Conservation (phyloP, 495 filamentous ascomycete species). For the Hypomontagnella submonticulosa region DNA sequence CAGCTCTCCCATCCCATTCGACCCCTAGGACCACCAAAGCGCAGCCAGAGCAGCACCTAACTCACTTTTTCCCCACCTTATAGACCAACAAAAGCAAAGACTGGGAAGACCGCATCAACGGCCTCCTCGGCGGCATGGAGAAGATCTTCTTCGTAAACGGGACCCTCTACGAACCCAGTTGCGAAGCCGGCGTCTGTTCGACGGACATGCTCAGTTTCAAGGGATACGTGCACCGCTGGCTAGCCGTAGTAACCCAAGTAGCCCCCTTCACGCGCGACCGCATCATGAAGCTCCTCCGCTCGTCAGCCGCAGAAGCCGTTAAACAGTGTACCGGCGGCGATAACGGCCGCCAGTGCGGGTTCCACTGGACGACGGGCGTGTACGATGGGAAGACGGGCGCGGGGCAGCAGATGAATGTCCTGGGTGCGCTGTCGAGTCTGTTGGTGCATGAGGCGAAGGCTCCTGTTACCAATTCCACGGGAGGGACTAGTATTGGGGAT, state of each 20-base stretch:
- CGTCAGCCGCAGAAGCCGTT: constrained; percentile 76
- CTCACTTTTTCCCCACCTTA: constrained; percentile 1
- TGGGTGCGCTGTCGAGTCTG: constrained; percentile 70
- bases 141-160: constrained; percentile 69
- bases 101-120: constrained; percentile 69
- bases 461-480: constrained; percentile 67
- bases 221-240: constrained; percentile 85
- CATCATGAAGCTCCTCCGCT: constrained; percentile 73
- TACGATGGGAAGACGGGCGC: constrained; percentile 71
- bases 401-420: constrained; percentile 76
- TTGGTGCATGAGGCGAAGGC: constrained; percentile 53
- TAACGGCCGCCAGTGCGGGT: constrained; percentile 71
- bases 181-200: constrained; percentile 74
- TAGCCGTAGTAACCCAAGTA: constrained; percentile 74
- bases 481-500: constrained; percentile 73
- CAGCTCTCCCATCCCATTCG: background rate
- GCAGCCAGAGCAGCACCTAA: background rate
- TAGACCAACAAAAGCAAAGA: constrained; percentile 66
- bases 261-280: constrained; percentile 71
- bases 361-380: constrained; percentile 68
- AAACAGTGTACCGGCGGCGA: constrained; percentile 70
- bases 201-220: constrained; percentile 87
- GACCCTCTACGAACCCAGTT: constrained; percentile 70
- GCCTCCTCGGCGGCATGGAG: constrained; percentile 69
- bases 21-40: background rate